Evolutionary conservation across 257 asterid species (phyloP).

Genomic region (Voacanga thouarsii): DNA sequence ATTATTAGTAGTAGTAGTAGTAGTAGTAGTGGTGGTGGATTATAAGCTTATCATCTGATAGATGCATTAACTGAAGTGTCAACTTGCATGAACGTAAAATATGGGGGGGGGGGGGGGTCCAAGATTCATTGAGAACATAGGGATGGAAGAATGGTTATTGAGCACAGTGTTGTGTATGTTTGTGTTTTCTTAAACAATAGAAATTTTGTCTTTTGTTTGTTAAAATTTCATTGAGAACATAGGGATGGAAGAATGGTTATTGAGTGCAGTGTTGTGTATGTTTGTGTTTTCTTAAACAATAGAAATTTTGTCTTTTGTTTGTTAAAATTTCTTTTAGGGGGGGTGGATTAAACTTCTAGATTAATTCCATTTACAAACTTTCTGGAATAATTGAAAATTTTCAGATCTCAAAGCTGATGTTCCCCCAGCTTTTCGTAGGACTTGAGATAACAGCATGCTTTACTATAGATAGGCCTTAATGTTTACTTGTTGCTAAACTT

Average conservation of each 20-base stretch:
- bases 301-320: too few relatives aligned
- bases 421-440: background rate
- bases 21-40: background rate
- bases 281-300: background rate
- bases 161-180: background rate
- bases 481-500: background rate
- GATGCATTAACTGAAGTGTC: background rate
- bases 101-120: background rate
- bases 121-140: background rate
- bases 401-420: background rate
- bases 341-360: background rate
- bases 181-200: background rate
- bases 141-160: background rate
- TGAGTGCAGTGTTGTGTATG: background rate
- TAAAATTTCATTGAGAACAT: background rate
- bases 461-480: background rate
- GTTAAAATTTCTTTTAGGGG: background rate
- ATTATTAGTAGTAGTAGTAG: too few relatives aligned
- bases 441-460: background rate
- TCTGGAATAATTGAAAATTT: too few relatives aligned
- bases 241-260: background rate
- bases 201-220: too few relatives aligned
- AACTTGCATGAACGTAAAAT: background rate
- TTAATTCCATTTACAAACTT: background rate
- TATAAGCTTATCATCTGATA: background rate